Conservation (phyloP, 345 rosid genomes). For the Pugionium dolabratum region DNA sequence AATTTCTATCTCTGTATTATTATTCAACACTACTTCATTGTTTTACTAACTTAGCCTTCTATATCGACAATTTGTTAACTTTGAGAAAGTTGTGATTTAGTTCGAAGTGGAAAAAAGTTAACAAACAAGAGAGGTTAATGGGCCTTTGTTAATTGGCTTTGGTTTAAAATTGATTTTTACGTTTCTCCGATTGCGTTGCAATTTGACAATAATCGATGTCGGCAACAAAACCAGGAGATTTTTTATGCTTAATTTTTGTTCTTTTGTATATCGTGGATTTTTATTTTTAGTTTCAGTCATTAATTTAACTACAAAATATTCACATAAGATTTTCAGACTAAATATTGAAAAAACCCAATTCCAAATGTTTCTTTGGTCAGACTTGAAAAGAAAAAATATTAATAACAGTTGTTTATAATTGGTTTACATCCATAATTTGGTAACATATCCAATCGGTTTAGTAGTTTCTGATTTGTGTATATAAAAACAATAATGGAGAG, state of each 20-base stretch:
- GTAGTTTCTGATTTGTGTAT: no score
- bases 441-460: no score
- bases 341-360: not conserved
- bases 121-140: not conserved
- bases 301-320: not conserved
- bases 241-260: not conserved
- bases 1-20: no score
- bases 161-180: not conserved
- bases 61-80: no score
- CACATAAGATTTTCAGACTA: not conserved
- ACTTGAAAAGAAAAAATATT: no score
- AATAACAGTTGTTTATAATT: no score
- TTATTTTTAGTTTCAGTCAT: not conserved
- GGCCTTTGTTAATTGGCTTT: constrained; percentile 7
- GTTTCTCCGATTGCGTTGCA: no score
- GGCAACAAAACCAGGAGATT: constrained; percentile 1
- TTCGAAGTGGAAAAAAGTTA: not conserved
- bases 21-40: no score
- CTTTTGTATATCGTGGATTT: not conserved
- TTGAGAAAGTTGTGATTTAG: not conserved
- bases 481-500: no score
- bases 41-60: no score
- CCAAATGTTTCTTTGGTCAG: not conserved
- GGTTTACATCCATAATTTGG: no score
- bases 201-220: not conserved